phyloP scores from a whole-genome alignment of 1,284 basidiomycete species.

The Irpex rosettiformis region DNA sequence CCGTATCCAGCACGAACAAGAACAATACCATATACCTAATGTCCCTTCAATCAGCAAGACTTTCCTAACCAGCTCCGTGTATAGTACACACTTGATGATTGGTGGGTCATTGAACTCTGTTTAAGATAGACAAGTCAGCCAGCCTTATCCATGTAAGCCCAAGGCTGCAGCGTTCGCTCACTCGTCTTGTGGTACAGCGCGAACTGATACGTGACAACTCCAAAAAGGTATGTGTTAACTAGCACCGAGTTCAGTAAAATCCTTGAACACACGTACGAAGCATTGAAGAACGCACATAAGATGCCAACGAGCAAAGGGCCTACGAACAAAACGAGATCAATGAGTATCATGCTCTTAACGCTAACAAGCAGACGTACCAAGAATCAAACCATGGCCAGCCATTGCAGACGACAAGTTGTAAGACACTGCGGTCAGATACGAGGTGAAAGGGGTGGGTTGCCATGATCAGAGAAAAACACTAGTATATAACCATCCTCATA shows the following conservation, averaged over 20 bases:
- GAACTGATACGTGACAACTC: constrained; percentile 47
- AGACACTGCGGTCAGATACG: no score
- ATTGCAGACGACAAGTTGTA: no score
- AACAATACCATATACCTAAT: constrained; percentile 34
- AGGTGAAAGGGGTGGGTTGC: no score
- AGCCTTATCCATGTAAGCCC: neutral
- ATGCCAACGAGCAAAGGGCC: neutral
- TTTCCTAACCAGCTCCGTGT: neutral
- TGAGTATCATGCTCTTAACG: neutral
- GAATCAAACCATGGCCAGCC: neutral
- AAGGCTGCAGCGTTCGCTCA: constrained; percentile 30
- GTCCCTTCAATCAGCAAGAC: neutral
- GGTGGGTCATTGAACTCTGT: constrained; percentile 43
- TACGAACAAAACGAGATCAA: neutral
- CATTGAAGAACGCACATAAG: neutral
- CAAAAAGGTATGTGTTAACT: constrained; percentile 53
- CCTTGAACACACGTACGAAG: no score
- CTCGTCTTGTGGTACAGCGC: constrained; percentile 38
- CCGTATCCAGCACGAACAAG: constrained; percentile 42
- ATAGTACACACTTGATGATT: constrained; percentile 34
- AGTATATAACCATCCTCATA: no score
- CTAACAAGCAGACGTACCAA: constrained; percentile 1
- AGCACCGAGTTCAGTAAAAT: neutral
- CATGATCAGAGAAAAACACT: no score
- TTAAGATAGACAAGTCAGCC: neutral